Percentiles rank a stretch among this genome's conserved stretches.
phyloP scores from a whole-genome alignment of 805 yeast genomes.

The Candida adriatica region DNA sequence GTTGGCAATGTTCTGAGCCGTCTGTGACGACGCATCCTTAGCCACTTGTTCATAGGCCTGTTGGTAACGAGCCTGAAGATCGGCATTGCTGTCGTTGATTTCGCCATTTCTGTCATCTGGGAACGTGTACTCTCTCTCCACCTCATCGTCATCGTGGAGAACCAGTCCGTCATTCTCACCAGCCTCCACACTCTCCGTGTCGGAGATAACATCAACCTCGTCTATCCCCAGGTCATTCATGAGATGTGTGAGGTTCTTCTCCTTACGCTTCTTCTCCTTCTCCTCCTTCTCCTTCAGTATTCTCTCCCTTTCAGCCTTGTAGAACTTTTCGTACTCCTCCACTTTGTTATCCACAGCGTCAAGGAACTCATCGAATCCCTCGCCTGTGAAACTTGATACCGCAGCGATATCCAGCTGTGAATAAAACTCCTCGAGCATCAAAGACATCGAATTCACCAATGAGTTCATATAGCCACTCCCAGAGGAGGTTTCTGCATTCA shows the following conservation, averaged over 20 bases:
- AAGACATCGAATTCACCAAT: constrained; percentile 87
- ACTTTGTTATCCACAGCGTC: constrained; percentile 80
- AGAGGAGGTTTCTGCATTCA: constrained; percentile 45
- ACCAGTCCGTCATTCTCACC: constrained; percentile 36
- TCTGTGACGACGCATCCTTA: constrained; percentile 53
- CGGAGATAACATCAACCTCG: constrained; percentile 46
- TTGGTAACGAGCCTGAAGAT: constrained; percentile 63
- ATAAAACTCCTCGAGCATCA: constrained; percentile 94
- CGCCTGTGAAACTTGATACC: constrained; percentile 91
- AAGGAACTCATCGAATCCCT: constrained; percentile 87
- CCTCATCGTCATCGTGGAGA: constrained; percentile 31
- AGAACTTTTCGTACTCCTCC: constrained; percentile 78
- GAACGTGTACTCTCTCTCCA: constrained; percentile 63
- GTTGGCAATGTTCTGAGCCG: constrained; percentile 68
- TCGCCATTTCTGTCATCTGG: constrained; percentile 62
- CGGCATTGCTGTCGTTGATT: constrained; percentile 35
- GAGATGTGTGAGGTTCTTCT: constrained; percentile 59
- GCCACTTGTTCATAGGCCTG: constrained; percentile 60
- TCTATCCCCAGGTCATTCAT: constrained; percentile 82
- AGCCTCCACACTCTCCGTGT: constrained; percentile 41
- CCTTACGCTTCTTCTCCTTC: constrained; percentile 65
- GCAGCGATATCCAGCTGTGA: constrained; percentile 86
- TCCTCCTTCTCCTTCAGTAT: constrained; percentile 70
- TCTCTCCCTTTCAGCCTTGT: constrained; percentile 80
- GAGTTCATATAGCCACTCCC: constrained; percentile 92